Evolutionary conservation across 2,329 filamentous ascomycete species (phyloP), one percentile per base, ranked within the genome.

Genomic region (Kalaharituber pfeilii): DNA sequence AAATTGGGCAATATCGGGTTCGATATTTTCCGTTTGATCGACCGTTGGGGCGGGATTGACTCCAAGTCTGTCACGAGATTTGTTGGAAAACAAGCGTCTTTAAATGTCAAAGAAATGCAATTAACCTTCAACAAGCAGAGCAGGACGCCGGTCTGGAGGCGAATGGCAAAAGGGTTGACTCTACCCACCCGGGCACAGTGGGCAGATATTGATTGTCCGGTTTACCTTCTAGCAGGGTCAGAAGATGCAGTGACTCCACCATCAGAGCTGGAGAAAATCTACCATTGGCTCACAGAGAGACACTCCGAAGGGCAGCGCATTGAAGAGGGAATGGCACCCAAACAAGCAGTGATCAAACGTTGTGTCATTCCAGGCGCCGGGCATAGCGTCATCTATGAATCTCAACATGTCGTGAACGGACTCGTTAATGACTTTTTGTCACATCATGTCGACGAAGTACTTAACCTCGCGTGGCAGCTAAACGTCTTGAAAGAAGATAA

Each of bases 401-500:
- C 86, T 1, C 74, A 77, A 0, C 61, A 63, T 36, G 60, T 63
- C 18, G 39, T 63, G 8, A 60, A 86, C 1, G 86, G 86, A 0
- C 73, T 93, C 0, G 81, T 95, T 52, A 83, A 86, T 56, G 81
- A 84, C 59, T 96, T 96, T 64, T 74, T 95, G 26, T 74, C 79
- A 18, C 73, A 75, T 2, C 76, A 86, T 63, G 74, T 95, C 53
- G 88, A 88, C 8, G 75, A 79, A 8, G 80, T 87, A 7, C 75
- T 95, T 13, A 84, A 80, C 1, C 77, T 89, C 26, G 85, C 82
- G 44, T 96, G 89, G 88, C 89, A 96, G 68, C 73, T 96, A 15
- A 84, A 89, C 63, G 82, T 91, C 63, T 78, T 96, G 24, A 86
- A 83, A 1, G 84, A 87, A 61, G 88, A 88, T 2, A 96, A 96